Percentiles rank a stretch among this genome's conserved stretches.
These are phyloP conservation scores for Papiliotrema terrestris DNA, from an alignment of 1,284 basidiomycete genomes.

Conservation along the genomic window DNA sequence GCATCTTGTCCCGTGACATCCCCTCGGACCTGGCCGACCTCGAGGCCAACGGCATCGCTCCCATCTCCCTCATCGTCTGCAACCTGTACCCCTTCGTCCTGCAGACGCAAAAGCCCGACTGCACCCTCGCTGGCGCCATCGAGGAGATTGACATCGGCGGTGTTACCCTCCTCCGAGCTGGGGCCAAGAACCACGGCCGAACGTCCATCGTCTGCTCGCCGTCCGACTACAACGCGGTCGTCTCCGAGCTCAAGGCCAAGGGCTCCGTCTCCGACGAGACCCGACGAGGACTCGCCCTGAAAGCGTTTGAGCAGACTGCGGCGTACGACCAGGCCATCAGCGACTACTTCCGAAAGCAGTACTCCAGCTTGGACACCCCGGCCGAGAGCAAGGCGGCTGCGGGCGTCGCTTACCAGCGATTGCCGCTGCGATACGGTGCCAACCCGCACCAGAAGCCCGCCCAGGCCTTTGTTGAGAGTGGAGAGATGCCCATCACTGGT, in stretches of 20 bases:
- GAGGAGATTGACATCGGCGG: constrained; percentile 99
- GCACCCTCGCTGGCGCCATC: constrained; percentile 86
- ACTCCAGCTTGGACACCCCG: constrained; percentile 73
- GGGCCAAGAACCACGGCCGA: constrained; percentile 96
- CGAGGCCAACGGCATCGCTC: constrained; percentile 72
- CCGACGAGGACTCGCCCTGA: constrained; percentile 80
- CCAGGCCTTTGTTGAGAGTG: constrained; percentile 88
- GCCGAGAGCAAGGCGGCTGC: constrained; percentile 60
- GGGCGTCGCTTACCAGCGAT: constrained; percentile 66
- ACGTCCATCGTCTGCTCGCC: constrained; percentile 92
- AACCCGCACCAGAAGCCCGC: constrained; percentile 99
- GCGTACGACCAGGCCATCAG: constrained; percentile 93
- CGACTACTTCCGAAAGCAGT: constrained; percentile 94
- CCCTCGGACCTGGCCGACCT: constrained; percentile 83
- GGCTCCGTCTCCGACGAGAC: constrained; percentile 69
- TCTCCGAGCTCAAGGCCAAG: constrained; percentile 65
- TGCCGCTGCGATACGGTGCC: constrained; percentile 89
- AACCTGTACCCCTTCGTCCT: constrained; percentile 97
- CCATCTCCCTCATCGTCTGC: constrained; percentile 94
- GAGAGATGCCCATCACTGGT: constrained; percentile 93
- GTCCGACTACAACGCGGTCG: constrained; percentile 81
- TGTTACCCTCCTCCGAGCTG: constrained; percentile 94
- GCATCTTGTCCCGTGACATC: constrained; percentile 84
- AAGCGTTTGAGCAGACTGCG: constrained; percentile 96
- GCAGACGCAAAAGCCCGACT: constrained; percentile 82